Evolutionary conservation across 441 rosid species (phyloP), one percentile per base, ranked within the genome.

Genomic region (Syzygium malaccense): DNA sequence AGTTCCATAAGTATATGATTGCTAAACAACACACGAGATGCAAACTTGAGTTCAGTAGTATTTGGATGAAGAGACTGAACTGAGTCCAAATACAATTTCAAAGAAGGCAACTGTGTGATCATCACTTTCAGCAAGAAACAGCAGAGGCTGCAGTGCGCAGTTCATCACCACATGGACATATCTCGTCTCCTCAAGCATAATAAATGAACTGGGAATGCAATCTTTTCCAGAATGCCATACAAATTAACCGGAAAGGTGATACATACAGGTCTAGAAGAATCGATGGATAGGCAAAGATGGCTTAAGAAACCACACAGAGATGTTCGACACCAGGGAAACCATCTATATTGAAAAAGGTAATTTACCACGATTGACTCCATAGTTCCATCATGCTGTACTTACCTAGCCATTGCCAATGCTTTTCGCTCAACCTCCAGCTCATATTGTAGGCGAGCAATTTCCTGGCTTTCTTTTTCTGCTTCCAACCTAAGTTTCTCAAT

Each of bases 341-440:
- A 71, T 71, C 83, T 71, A 71, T 20, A 37, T 71, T 71, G 83
- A 71, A 37, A 71, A 71, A 37, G 83, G 51, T 71, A 71, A 37
- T 37, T 71, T 37, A 37, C 51, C 51, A 37, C 5, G 0, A 12
- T 71, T 45, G n/a, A 41, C 41, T 41, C 26, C 83, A 37, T 71
- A 71, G 83, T 37, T 37, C 37, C 83, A 6, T 37, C 51, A 37
- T 71, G 51, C n/a, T 37, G 51, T 62, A 58, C 88, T 92, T 93
- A 98, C 99, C 99, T 96, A 92, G 99, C 99, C 95, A 95, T 93
- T 55, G 98, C 93, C 91, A 97, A 91, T 91, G 99, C 97, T 91
- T 95, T 97, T 68, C 96, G 92, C 92, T 97, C 99, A 66, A 96
- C 96, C 91, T 96, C 95, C 88, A 98, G 94, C 87, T 98, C 99